Evolutionary conservation across 1,284 basidiomycete genomes (phyloP), one percentile per base, ranked within the genome.

Genomic region (Cryptococcus jaspeensis): DNA sequence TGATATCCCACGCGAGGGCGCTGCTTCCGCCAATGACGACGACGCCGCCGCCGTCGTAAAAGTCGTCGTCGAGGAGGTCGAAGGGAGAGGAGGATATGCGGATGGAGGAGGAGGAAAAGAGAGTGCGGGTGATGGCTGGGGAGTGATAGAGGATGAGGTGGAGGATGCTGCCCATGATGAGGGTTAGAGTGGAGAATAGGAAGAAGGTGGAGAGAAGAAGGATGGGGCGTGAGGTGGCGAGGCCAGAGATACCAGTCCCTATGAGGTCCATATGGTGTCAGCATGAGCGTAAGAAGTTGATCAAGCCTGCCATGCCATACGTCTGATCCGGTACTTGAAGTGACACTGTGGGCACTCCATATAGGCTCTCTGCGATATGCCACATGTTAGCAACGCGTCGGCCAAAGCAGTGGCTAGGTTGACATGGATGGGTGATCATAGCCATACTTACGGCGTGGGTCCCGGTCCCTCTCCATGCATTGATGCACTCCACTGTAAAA

Each of bases 311-410:
- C 23, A 38, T 1, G 16, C 61, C 67, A 54, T 44, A 66, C 76
- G 63, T 6, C 67, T 69, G 18, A 77, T 58, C 8, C 59, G 64
- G 58, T 77, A 78, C 37, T 69, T 65, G 58, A 75, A 72, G 39
- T 70, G 65, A 58, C 76, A 77, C 59, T 76, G 75, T 1, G 71
- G 74, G 52, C 75, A 77, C 66, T 77, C 74, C 59, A 73, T 58
- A 56, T 70, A 75, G 1, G 70, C 67, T 66, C 72, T 74, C 70
- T 73, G 56, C 7, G 3, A 35, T 12, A 16, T 22, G 25, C 16
- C 20, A 11, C 23, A 43, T 32, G 43, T 55, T 36, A 58, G 54
- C 41, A 47, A 22, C 16, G 23, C 23, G 42, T 15, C 6, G 9
- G 40, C n/a, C n/a, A n/a, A n/a, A n/a, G n/a, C 15, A 2, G 28